Conservation (phyloP, 768 basidiomycete species). For the Tephrocybe sp. region DNA sequence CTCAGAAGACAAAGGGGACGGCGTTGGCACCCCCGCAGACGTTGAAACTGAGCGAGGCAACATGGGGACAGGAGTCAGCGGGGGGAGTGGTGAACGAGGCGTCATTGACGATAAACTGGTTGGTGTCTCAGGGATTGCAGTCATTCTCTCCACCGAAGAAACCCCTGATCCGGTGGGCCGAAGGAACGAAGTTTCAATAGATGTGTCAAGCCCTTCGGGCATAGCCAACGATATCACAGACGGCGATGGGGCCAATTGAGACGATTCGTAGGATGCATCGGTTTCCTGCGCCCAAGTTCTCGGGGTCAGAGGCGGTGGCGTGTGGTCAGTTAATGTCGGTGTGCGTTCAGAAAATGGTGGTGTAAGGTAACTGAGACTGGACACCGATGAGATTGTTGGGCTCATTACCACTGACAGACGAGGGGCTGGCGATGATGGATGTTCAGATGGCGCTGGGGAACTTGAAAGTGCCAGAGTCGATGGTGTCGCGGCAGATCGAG, state of each 20-base stretch:
- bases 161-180: conserved; percentile 54
- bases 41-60: conserved; percentile 31
- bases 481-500: conserved; percentile 18
- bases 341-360: conserved; percentile 40
- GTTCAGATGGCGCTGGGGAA: conserved; percentile 21
- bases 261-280: conserved; percentile 73
- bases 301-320: conserved; percentile 35
- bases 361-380: conserved; percentile 40
- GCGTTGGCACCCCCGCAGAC: conserved; percentile 28
- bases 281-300: conserved; percentile 60
- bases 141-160: conserved; percentile 42
- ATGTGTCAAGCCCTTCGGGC: conserved; percentile 59
- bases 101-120: conserved; percentile 26
- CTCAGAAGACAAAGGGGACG: conserved; percentile 27
- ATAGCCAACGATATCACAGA: conserved; percentile 51
- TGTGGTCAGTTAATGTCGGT: conserved; percentile 37
- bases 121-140: conserved; percentile 42
- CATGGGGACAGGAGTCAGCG: conserved; percentile 37
- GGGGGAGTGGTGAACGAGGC: conserved; percentile 32
- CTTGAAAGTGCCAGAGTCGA: conserved; percentile 19
- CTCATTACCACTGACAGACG: conserved; percentile 17
- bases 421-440: conserved; percentile 18
- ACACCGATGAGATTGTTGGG: conserved; percentile 23
- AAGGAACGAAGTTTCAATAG: conserved; percentile 74
- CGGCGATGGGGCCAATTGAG: conserved; percentile 69